Base-by-base conservation (phyloP, 2,329 filamentous ascomycete species). In the Alternaria triticimaculans region DNA sequence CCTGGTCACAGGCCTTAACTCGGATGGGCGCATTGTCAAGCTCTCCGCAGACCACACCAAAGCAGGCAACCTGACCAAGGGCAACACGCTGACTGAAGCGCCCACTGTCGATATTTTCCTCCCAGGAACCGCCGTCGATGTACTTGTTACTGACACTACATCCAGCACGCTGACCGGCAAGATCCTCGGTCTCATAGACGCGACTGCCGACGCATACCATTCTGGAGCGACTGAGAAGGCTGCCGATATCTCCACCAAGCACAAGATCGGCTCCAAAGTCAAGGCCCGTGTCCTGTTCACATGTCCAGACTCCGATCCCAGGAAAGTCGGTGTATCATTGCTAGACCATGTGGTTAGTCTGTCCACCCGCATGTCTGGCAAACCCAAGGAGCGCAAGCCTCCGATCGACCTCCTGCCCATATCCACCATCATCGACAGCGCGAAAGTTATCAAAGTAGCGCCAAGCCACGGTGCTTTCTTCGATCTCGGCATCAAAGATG, bases 51-150 rank as follows among this genome's bases (percentile, higher is more conserved):
- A 93, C 71, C 84, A 88, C 45, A 87, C 87, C 67, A 92, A 90
- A 72, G 83, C 93, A 18, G 91, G 89, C 33, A 92, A 89, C 71
- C 78, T 88, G 51, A 88, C 88, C 73, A 89, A 89, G 72, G 80
- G 89, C 50, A 88, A 89, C 74, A 87, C 86, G 61, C 85, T 97
- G 4, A 86, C 85, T 28, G 89, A 92, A 44, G 94, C 94, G 0
- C 93, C 93, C 9, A 96, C 92, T 0, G 92, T 99, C 75, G 93
- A 94, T 78, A 88, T 92, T 7, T 97, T 97, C 81, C 86, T 97
- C 7, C 96, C 96, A 2, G 96, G 96, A 69, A 96, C 93, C n/a
- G 89, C 91, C 6, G 93, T 94, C 37, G 94, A 97, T 71, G 85
- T 97, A 11, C 84, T 98, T 53, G 82, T 99, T 41, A 91, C 92